A percentile compares a stretch with the other conserved stretches of the same genome.
Conservation (phyloP, 2,329 filamentous ascomycete species). For the Zasmidium cellare region DNA sequence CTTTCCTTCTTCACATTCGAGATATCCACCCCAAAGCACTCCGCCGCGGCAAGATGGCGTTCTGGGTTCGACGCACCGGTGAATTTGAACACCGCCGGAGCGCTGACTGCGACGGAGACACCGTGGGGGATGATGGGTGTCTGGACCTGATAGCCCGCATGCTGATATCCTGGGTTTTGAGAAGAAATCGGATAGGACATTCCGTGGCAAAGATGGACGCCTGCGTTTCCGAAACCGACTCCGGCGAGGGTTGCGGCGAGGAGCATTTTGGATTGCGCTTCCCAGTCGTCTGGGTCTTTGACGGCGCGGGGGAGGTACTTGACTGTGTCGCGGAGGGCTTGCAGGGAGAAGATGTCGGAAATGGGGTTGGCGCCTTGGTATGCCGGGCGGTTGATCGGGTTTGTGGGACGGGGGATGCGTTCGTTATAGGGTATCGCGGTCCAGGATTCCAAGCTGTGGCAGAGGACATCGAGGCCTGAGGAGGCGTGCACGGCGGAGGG, state of each 20-base stretch:
- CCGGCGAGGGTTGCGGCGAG: constrained; percentile 91
- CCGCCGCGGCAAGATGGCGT: constrained; percentile 83
- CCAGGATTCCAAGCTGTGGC: constrained; percentile 94
- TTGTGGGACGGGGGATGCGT: constrained; percentile 77
- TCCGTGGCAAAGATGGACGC: constrained; percentile 84
- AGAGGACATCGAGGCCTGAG: constrained; percentile 91
- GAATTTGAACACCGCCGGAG: constrained; percentile 91
- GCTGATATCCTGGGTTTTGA: constrained; percentile 88
- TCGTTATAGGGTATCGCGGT: constrained; percentile 94
- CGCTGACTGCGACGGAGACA: constrained; percentile 90
- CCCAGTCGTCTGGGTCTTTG: constrained; percentile 81
- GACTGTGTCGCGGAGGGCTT: constrained; percentile 77
- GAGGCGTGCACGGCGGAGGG: constrained; percentile 88
- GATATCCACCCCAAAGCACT: constrained; percentile 87
- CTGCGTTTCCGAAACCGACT: constrained; percentile 95
- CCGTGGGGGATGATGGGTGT: constrained; percentile 89
- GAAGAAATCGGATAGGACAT: constrained; percentile 98
- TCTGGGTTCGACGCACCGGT: constrained; percentile 90
- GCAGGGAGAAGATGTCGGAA: constrained; percentile 92
- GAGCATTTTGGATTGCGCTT: constrained; percentile 94
- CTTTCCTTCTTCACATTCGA: constrained; percentile 84
- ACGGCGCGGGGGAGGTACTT: constrained; percentile 91
- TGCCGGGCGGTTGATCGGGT: constrained; percentile 86
- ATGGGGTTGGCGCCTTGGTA: constrained; percentile 99
- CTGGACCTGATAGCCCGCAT: constrained; percentile 78